Conservation (phyloP, 768 basidiomycete species). For the Phylloporus scabripes region DNA sequence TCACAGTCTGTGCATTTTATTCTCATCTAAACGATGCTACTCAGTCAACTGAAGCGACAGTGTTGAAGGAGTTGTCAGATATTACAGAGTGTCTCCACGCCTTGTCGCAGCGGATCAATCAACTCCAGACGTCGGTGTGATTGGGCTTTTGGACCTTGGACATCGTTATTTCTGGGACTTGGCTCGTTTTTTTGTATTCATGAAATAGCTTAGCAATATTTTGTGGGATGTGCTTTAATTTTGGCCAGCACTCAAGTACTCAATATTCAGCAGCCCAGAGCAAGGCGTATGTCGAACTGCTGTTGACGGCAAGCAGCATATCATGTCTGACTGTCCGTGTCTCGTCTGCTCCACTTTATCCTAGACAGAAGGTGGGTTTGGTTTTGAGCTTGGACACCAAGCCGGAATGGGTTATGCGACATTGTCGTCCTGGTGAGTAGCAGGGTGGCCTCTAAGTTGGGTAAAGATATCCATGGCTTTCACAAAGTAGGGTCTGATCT, state of each 20-base stretch:
- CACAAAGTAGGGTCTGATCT: slow-evolving; percentile 85
- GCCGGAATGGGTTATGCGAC: slow-evolving; percentile 1
- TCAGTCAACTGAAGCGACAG: slow-evolving; percentile 66
- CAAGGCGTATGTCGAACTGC: too few relatives aligned
- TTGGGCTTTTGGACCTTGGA: not conserved
- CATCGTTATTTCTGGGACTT: not conserved
- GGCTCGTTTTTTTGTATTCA: not conserved
- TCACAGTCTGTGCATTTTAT: slow-evolving; percentile 1
- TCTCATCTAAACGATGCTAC: slow-evolving; percentile 1
- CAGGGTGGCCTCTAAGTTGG: slow-evolving; percentile 40
- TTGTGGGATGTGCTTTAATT: not conserved
- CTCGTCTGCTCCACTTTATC: slow-evolving; percentile 26
- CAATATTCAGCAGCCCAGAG: too few relatives aligned
- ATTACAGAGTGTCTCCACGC: slow-evolving; percentile 42
- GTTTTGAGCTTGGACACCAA: not conserved
- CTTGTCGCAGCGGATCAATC: slow-evolving; percentile 34
- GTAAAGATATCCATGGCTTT: slow-evolving; percentile 72
- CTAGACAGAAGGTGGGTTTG: slow-evolving; percentile 21
- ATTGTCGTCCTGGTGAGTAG: slow-evolving; percentile 3
- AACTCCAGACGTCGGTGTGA: slow-evolving; percentile 16
- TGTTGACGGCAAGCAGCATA: slow-evolving; percentile 11
- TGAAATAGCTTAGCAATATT: slow-evolving; percentile 1
- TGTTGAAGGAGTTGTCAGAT: slow-evolving; percentile 57
- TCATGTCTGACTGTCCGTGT: slow-evolving; percentile 32
- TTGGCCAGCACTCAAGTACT: too few relatives aligned